A percentile compares a stretch with the other conserved stretches of the same genome.
phyloP scores from a whole-genome alignment of 768 basidiomycete species.

The Lentinula edodes region DNA sequence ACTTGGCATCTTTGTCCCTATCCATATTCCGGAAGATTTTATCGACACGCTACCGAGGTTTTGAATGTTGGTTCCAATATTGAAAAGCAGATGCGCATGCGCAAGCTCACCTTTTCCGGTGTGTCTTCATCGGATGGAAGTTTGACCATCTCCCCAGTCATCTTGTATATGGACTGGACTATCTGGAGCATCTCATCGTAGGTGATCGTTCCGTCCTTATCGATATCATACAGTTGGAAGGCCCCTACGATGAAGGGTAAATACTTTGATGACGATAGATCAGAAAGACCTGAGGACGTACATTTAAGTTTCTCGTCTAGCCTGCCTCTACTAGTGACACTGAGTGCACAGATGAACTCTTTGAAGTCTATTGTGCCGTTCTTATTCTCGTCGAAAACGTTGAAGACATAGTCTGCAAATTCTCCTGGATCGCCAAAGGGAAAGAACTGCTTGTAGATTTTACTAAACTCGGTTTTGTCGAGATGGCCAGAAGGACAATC shows the following conservation, averaged over 20 bases:
- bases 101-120: slow-evolving; percentile 81
- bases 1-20: slow-evolving; percentile 84
- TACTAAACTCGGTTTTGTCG: slow-evolving; percentile 91
- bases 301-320: slow-evolving; percentile 98
- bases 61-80: slow-evolving; percentile 9
- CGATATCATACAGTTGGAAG: slow-evolving; percentile 98
- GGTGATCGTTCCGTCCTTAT: slow-evolving; percentile 96
- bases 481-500: slow-evolving; percentile 97
- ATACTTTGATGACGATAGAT: slow-evolving; percentile 2
- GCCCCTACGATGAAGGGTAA: slow-evolving; percentile 66
- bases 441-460: slow-evolving; percentile 99
- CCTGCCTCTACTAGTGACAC: slow-evolving; percentile 87
- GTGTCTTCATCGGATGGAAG: slow-evolving; percentile 98
- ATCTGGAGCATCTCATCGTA: slow-evolving; percentile 99
- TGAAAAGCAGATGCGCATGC: slow-evolving; percentile 1
- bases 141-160: slow-evolving; percentile 99
- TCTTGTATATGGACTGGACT: slow-evolving; percentile 97
- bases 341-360: slow-evolving; percentile 97
- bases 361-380: slow-evolving; percentile 99
- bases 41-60: slow-evolving; percentile 73
- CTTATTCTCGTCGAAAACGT: slow-evolving; percentile 93
- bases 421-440: slow-evolving; percentile 97
- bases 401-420: slow-evolving; percentile 98
- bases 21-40: slow-evolving; percentile 99
- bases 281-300: slow-evolving; percentile 32